Evolutionary conservation across 331 rosid species (phyloP).

Genomic region (Quercus tomentella): DNA sequence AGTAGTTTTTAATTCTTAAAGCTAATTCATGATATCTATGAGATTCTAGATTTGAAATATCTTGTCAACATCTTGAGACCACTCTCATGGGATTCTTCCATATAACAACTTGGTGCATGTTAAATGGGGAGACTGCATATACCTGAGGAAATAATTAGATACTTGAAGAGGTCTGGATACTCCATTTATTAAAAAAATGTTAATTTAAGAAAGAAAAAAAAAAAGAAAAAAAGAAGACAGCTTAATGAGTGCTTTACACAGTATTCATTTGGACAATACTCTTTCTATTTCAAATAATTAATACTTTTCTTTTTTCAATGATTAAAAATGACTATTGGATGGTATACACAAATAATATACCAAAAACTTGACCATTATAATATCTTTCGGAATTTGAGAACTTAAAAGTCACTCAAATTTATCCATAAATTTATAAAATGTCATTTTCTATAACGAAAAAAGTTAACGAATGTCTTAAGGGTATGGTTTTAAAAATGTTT

Average conservation of each 20-base stretch:
- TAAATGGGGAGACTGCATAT: too few relatives aligned
- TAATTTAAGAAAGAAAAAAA: too few relatives aligned
- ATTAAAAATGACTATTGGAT: background rate
- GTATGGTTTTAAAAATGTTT: too few relatives aligned
- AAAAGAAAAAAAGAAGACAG: background rate
- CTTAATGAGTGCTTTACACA: conserved; percentile 3
- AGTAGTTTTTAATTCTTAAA: too few relatives aligned
- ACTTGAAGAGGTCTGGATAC: fast-evolving
- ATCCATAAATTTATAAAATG: background rate
- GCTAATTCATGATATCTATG: too few relatives aligned
- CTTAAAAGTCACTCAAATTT: background rate
- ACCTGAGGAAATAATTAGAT: too few relatives aligned
- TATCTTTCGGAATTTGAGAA: background rate
- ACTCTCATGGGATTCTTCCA: too few relatives aligned
- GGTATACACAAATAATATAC: background rate
- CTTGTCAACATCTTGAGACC: too few relatives aligned
- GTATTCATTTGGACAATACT: background rate
- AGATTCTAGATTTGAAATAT: too few relatives aligned
- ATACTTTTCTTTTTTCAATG: background rate
- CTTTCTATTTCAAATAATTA: background rate
- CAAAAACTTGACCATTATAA: background rate
- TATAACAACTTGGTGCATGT: too few relatives aligned
- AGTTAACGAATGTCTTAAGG: too few relatives aligned
- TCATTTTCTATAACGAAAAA: background rate
- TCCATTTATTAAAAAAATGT: too few relatives aligned